Evolutionary conservation across 768 basidiomycete genomes (phyloP).

Genomic region (Suillus placidus): DNA sequence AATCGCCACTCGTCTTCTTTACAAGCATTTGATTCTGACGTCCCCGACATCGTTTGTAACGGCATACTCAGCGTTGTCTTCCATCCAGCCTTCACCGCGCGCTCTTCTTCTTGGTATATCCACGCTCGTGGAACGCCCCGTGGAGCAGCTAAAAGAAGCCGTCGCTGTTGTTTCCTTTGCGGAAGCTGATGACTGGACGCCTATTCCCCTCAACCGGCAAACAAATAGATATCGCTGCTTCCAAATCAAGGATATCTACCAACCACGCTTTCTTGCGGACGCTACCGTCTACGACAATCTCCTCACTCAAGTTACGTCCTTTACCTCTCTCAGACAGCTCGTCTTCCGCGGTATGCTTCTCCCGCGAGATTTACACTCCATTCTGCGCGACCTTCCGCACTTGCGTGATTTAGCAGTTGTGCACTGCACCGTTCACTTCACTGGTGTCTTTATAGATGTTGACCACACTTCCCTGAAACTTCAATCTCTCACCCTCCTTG

Average conservation of each 20-base stretch:
- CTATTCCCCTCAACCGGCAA: slow-evolving; percentile 12
- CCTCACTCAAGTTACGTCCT: slow-evolving; percentile 25
- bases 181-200: slow-evolving; percentile 19
- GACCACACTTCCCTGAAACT: slow-evolving; percentile 44
- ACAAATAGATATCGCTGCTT: slow-evolving; percentile 10
- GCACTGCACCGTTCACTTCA: slow-evolving; percentile 36
- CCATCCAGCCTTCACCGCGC: slow-evolving; percentile 16
- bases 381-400: slow-evolving; percentile 40
- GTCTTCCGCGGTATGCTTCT: slow-evolving; percentile 41
- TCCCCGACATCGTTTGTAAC: slow-evolving; percentile 28
- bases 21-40: slow-evolving; percentile 35
- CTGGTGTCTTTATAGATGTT: slow-evolving; percentile 18
- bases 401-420: slow-evolving; percentile 45
- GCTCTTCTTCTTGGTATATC: slow-evolving; percentile 25
- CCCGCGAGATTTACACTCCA: slow-evolving; percentile 35
- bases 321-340: slow-evolving; percentile 41
- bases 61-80: neutral
- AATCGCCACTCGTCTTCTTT: slow-evolving; percentile 23
- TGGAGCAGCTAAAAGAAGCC: slow-evolving; percentile 33
- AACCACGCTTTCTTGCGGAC: slow-evolving; percentile 29
- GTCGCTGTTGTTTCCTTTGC: slow-evolving; percentile 22
- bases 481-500: slow-evolving; percentile 44
- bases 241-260: slow-evolving; percentile 20
- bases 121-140: slow-evolving; percentile 19
- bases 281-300: slow-evolving; percentile 28